A percentile compares a stretch with the other conserved stretches of the same genome.
phyloP scores from a whole-genome alignment of 2,329 filamentous ascomycete genomes.

The Dendryphion nanum region DNA sequence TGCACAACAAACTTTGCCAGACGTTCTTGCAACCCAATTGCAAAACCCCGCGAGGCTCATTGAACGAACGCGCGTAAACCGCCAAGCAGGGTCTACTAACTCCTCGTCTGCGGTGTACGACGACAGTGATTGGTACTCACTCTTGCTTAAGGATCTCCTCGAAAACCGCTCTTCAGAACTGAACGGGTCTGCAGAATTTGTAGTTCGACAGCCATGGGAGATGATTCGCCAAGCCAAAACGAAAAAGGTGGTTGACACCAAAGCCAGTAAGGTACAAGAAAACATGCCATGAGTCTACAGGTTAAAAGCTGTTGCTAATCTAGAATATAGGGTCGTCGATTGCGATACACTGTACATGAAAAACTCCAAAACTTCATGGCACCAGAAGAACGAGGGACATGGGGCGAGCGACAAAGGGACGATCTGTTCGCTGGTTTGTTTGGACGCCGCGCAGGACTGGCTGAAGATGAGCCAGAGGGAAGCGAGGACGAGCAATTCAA shows the following conservation, averaged over 20 bases:
- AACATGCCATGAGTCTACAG: too few species aligned
- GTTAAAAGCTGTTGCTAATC: too few species aligned
- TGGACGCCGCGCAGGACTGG: conserved; percentile 45
- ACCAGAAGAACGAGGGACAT: conserved; percentile 74
- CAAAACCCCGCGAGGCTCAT: conserved; percentile 64
- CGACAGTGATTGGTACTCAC: conserved; percentile 91
- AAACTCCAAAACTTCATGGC: conserved; percentile 99
- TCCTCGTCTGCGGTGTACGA: conserved; percentile 74
- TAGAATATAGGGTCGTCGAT: conserved; percentile 85
- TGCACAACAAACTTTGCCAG: conserved; percentile 62
- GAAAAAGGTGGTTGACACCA: conserved; percentile 83
- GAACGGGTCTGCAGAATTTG: conserved; percentile 48
- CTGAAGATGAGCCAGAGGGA: conserved; percentile 39
- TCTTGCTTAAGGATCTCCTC: conserved; percentile 88
- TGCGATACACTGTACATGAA: conserved; percentile 93
- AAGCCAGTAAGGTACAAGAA: conserved; percentile 96
- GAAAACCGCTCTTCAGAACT: conserved; percentile 76
- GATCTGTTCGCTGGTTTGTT: conserved; percentile 54
- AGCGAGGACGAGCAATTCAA: conserved; percentile 37
- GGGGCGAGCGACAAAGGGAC: conserved; percentile 79
- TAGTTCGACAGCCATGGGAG: conserved; percentile 53
- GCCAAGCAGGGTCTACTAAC: conserved; percentile 51
- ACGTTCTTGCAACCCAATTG: conserved; percentile 68
- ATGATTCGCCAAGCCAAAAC: conserved; percentile 78
- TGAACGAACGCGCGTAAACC: conserved; percentile 66